Conservation (phyloP, 768 basidiomycete genomes). For the Suillus plorans region DNA sequence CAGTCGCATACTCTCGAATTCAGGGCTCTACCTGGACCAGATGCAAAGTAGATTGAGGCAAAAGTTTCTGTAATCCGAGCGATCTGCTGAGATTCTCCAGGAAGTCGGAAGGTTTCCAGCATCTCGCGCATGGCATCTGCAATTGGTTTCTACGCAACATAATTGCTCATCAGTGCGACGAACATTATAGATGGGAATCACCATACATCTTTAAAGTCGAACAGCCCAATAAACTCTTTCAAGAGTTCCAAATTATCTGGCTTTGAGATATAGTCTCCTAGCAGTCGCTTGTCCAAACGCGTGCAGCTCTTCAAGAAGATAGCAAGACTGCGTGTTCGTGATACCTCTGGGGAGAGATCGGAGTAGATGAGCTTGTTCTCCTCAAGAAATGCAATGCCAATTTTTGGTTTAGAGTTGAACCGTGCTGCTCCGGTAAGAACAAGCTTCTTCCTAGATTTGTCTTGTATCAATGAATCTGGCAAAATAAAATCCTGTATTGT, state of each 20-base stretch:
- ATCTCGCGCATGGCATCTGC: conserved; percentile 96
- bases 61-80: conserved; percentile 92
- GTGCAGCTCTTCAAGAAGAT: conserved; percentile 82
- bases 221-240: conserved; percentile 82
- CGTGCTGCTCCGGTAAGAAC: conserved; percentile 79
- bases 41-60: conserved; percentile 86
- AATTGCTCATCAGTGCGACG: not conserved
- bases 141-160: conserved; percentile 73
- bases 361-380: conserved; percentile 87
- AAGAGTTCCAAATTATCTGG: conserved; percentile 85
- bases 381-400: conserved; percentile 86
- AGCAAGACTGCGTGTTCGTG: conserved; percentile 72
- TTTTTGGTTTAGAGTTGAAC: conserved; percentile 93
- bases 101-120: conserved; percentile 89
- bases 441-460: conserved; percentile 84
- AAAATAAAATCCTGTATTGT: conserved; percentile 49
- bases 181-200: not conserved
- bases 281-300: conserved; percentile 85
- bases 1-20: not conserved
- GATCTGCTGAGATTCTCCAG: conserved; percentile 95
- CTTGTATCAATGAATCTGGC: conserved; percentile 57
- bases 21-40: conserved; percentile 63
- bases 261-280: conserved; percentile 91
- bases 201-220: conserved; percentile 86
- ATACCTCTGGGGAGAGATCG: conserved; percentile 54